Base-by-base conservation (phyloP, 2,329 filamentous ascomycete species). In the Triangularia setosa region DNA sequence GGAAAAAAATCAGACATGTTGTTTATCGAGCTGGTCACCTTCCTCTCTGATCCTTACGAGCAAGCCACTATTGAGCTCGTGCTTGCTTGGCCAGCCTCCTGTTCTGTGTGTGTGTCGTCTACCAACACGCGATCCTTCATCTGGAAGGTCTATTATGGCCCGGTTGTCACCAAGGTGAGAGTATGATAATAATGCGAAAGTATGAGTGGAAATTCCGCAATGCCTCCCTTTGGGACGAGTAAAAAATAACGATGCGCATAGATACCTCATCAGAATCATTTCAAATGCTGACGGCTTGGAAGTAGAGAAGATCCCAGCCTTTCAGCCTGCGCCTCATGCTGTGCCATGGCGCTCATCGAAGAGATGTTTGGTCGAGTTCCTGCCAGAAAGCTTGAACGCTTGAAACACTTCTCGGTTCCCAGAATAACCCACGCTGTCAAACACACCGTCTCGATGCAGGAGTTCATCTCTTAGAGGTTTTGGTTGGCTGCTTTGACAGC, bases 341-440 rank as follows among this genome's bases (percentile, higher is more conserved):
- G 58, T 60, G 58, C 58, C 35, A 53, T 40, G 58, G 33, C 27
- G 40, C 35, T 21, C 58, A 60, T 60, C 40, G 33, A n/a, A 30
- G 44, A 27, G 40, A n/a, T 21, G 28, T 59, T 59, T 35, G 21
- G n/a, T 48, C 8, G 40, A 40, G 2, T 18, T 40, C 30, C 30
- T 35, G 30, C 30, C 30, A 35, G 11, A 35, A 35, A 35, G 30
- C 30, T 35, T 9, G n/a, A 54, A 54, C n/a, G 54, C 33, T 24
- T 58, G 27, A 58, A 58, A 58, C 28, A 40, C 23, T 58, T 16
- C 33, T 58, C 18, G 35, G 56, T 30, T 58, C 30, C 57, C 33
- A 44, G 18, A 44, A 44, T 25, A 25, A 44, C 21, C 40, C 40
- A 48, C 18, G 18, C 40, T 48, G 40, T 21, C 40, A 55, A 28